Base-by-base conservation (phyloP, 2,329 filamentous ascomycete genomes). In the Penicillium sp. region DNA sequence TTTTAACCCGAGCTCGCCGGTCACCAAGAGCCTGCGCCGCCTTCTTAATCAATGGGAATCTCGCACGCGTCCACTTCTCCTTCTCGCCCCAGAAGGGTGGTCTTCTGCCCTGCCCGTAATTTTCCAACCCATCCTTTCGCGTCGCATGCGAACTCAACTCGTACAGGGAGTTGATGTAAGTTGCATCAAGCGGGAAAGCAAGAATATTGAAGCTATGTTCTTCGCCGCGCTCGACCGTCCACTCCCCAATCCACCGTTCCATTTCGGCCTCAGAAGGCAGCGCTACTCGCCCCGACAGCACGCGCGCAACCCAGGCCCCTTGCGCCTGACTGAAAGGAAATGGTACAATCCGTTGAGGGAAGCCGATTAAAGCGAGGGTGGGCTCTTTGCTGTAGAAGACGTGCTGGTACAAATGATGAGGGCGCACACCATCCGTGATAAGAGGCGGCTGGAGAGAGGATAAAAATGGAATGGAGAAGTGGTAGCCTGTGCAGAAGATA, bases 71-170 rank as follows among this genome's bases (percentile, higher is more conserved):
- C 58, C 58, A 60, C 42, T 70, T 65, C 59, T 73, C 74, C 25
- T 79, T 73, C 6, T 69, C 65, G 5, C 70, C 73, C 78, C 78
- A 80, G 52, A 71, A 76, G 1, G 76, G 75, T 3, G 76, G 73
- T 2, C 49, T 62, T 64, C 76, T 78, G 0, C 77, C 76, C 7
- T 59, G 54, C 0, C 77, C 77, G 3, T 72, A 68, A 38, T 77
- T 76, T 21, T 74, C 73, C 5, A 79, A 63, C 0, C 65, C 72
- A 13, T 56, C 35, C 27, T 33, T 47, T 1, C 15, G 40, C 9
- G 23, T 19, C 4, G 52, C 59, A 27, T 17, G 6, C 6, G 43
- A 48, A 23, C 57, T 57, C 23, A 38, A 17, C 13, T 56, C 40
- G 10, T 59, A 25, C 21, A 62, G 38, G 4, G n/a, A 29, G 25